Percentiles rank a stretch among this genome's conserved stretches.
Evolutionary conservation across 2,329 filamentous ascomycete genomes (phyloP).

Genomic region (Trichophyton rubrum): DNA sequence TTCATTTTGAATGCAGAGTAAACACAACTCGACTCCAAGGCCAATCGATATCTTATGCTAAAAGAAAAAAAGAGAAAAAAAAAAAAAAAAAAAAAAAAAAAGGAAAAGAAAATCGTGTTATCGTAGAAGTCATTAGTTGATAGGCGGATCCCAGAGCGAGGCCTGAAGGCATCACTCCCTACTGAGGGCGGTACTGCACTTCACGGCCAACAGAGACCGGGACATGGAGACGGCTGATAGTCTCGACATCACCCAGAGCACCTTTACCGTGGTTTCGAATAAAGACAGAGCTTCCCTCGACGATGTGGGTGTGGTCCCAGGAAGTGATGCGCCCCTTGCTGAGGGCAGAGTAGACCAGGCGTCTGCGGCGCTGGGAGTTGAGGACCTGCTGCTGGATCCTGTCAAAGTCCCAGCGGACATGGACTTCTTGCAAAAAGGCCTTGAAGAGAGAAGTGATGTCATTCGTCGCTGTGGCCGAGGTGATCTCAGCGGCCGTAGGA

Average conservation of each 20-base stretch:
- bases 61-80: too few relatives aligned
- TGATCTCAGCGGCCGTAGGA: slow-evolving; percentile 23
- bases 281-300: slow-evolving; percentile 47
- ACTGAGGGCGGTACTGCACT: slow-evolving; percentile 9
- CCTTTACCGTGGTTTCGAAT: slow-evolving; percentile 50
- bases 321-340: slow-evolving; percentile 61
- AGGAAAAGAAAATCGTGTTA: neutral
- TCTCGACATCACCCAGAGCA: slow-evolving; percentile 30
- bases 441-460: slow-evolving; percentile 39
- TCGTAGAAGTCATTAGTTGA: neutral
- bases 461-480: slow-evolving; percentile 30
- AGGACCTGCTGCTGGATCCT: slow-evolving; percentile 63
- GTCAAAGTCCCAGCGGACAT: slow-evolving; percentile 67
- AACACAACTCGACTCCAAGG: too few relatives aligned
- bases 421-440: slow-evolving; percentile 62
- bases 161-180: neutral
- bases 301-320: slow-evolving; percentile 72
- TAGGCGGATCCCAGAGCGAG: neutral
- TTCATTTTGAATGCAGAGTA: too few relatives aligned
- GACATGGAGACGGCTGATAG: slow-evolving; percentile 32
- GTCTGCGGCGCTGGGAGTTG: slow-evolving; percentile 63
- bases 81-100: neutral
- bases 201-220: slow-evolving; percentile 2
- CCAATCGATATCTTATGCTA: too few relatives aligned
- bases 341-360: slow-evolving; percentile 68